Conservation (phyloP, 495 filamentous ascomycete genomes). For the Collariella sp. region DNA sequence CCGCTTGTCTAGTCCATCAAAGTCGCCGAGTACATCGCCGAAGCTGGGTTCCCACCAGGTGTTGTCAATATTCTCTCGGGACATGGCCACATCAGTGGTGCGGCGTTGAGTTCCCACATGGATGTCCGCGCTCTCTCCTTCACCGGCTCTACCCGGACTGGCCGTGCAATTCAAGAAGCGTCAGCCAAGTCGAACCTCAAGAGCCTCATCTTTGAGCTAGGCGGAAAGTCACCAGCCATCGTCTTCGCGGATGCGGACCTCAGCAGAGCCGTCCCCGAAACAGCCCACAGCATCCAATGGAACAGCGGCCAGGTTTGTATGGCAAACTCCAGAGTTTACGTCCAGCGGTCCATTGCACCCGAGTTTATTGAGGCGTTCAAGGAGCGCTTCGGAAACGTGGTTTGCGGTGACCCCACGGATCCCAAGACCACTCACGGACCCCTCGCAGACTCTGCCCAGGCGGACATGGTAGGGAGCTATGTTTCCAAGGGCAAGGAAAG, state of each 20-base stretch:
- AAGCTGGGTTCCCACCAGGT: conserved; percentile 51
- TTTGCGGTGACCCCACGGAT: conserved; percentile 53
- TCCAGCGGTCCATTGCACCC: conserved; percentile 49
- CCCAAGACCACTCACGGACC: conserved; percentile 60
- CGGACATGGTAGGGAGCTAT: conserved; percentile 25
- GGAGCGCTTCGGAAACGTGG: conserved; percentile 50
- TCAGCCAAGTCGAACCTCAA: conserved; percentile 50
- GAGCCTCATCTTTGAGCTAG: conserved; percentile 73
- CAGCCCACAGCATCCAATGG: conserved; percentile 64
- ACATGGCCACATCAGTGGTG: conserved; percentile 43
- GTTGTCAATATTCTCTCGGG: conserved; percentile 52
- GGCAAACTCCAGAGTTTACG: conserved; percentile 68
- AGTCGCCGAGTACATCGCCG: conserved; percentile 43
- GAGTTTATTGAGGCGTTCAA: conserved; percentile 50
- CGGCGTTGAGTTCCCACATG: conserved; percentile 43
- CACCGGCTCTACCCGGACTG: conserved; percentile 46
- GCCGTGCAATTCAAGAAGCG: conserved; percentile 34
- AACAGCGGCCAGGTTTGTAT: conserved; percentile 72
- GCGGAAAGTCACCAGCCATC: conserved; percentile 68
- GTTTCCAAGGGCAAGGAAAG: conserved; percentile 30
- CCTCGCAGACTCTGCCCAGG: conserved; percentile 33
- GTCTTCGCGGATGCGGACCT: conserved; percentile 64
- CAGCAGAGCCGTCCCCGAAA: conserved; percentile 58
- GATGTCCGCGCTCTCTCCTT: conserved; percentile 48
- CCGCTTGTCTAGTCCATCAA: too few species aligned